Conservation (phyloP, 129 eudicot species). For the Flaveria ramosissima region DNA sequence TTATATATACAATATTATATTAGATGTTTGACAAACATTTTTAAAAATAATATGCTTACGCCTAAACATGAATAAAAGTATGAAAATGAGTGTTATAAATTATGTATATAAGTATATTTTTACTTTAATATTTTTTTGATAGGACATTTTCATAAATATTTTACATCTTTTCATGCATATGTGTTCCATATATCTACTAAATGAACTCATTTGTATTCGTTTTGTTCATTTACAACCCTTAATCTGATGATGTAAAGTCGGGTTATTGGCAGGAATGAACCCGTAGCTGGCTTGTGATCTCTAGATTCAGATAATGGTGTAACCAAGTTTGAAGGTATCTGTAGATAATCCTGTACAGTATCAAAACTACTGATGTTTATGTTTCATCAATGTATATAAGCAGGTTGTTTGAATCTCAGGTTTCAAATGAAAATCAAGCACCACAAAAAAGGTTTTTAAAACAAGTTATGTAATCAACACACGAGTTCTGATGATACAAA, state of each 20-base stretch:
- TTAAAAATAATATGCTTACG: too few species aligned
- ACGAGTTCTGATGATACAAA: background rate
- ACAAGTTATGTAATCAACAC: background rate
- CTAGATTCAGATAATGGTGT: slow-evolving; percentile 18
- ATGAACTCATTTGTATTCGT: background rate
- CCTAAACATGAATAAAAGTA: too few species aligned
- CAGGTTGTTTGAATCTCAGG: background rate
- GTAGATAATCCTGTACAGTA: slow-evolving; percentile 20
- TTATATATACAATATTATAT: too few species aligned
- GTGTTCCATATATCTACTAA: too few species aligned
- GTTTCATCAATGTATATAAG: background rate
- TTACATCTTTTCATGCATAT: too few species aligned
- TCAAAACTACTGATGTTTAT: slow-evolving; percentile 10
- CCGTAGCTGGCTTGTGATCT: background rate
- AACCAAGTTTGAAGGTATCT: slow-evolving; percentile 22
- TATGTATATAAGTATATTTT: too few species aligned
- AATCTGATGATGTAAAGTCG: background rate
- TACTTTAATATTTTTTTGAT: too few species aligned
- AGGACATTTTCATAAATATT: too few species aligned
- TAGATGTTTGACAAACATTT: too few species aligned
- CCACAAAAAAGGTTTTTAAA: background rate
- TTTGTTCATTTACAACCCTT: background rate
- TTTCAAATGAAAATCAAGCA: background rate
- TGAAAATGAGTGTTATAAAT: too few species aligned
- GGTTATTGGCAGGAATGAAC: slow-evolving; percentile 22